Evolutionary conservation across 164 flowering plant genomes (phyloP).

Genomic region (Piper longum): DNA sequence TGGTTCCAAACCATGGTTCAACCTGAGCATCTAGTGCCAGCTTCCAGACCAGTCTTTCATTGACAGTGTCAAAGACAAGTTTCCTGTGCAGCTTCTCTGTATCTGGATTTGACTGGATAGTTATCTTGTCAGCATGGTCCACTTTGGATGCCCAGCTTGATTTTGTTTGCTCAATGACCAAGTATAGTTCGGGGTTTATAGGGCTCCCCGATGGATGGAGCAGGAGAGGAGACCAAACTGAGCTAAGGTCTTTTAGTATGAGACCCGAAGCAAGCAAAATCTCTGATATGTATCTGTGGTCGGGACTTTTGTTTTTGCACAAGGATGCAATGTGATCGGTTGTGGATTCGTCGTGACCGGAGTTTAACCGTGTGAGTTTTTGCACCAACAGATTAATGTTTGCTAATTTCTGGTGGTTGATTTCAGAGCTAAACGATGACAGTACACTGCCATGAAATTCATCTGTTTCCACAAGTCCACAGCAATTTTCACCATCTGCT

Average conservation of each 20-base stretch:
- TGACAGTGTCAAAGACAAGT: constrained; percentile 66
- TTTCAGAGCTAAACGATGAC: constrained; percentile 16
- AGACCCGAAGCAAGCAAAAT: constrained; percentile 63
- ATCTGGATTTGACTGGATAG: constrained; percentile 5
- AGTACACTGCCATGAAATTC: constrained; percentile 7
- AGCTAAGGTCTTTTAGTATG: constrained; percentile 45
- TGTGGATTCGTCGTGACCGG: constrained; percentile 18
- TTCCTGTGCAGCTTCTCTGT: constrained; percentile 38
- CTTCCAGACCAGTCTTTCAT: constrained; percentile 45
- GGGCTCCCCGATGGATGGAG: constrained; percentile 43
- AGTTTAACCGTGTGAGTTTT: constrained; percentile 23
- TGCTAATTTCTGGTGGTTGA: constrained; percentile 26
- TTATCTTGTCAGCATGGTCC: constrained; percentile 7
- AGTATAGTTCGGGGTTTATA: constrained; percentile 58
- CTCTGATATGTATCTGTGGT: constrained; percentile 52
- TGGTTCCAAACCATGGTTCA: constrained; percentile 21
- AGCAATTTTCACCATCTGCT: constrained; percentile 19
- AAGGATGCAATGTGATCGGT: constrained; percentile 20
- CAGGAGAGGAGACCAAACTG: constrained; percentile 24
- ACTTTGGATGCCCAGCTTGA: constrained; percentile 14
- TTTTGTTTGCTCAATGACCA: constrained; percentile 52
- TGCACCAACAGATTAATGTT: constrained; percentile 27
- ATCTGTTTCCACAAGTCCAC: constrained; percentile 13
- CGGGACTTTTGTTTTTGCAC: constrained; percentile 27
- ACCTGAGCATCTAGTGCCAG: constrained; percentile 6